Percentiles rank a stretch among this genome's conserved stretches.
Conservation (phyloP, 345 rosid species). For the Tarenaya hassleriana region DNA sequence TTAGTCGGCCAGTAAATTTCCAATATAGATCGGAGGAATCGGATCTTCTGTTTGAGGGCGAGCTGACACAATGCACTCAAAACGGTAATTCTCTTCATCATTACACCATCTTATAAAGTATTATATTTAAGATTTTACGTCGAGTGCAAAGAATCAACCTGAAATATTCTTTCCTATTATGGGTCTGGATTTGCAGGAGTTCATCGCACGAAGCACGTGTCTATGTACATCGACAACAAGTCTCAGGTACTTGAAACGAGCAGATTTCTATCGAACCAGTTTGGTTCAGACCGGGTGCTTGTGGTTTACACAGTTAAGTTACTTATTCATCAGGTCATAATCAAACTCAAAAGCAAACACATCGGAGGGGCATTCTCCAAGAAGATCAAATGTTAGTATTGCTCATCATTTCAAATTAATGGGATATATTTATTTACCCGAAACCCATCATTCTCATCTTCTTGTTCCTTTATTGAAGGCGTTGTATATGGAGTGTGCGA, state of each 20-base stretch:
- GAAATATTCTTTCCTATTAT: constrained; percentile 13
- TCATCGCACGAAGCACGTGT: constrained; percentile 28
- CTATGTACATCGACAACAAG: constrained; percentile 29
- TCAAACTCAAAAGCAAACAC: constrained; percentile 37
- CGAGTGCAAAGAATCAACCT: constrained; percentile 15
- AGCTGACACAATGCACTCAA: constrained; percentile 27
- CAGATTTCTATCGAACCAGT: constrained; percentile 5
- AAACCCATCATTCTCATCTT: constrained; percentile 13
- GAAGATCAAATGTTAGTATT: constrained; percentile 29
- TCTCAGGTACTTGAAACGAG: constrained; percentile 25
- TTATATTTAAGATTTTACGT: too few relatives aligned
- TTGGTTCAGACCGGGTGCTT: constrained; percentile 15
- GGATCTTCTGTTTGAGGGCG: constrained; percentile 28
- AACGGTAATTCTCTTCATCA: constrained; percentile 25
- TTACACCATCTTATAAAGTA: too few relatives aligned
- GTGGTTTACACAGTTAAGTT: constrained; percentile 13
- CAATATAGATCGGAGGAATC: constrained; percentile 25
- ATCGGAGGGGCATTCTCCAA: constrained; percentile 35
- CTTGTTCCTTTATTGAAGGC: constrained; percentile 33
- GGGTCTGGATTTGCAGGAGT: constrained; percentile 22
- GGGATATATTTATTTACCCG: constrained; percentile 11
- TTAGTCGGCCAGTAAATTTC: constrained; percentile 35
- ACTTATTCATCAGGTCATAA: constrained; percentile 26
- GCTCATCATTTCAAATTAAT: constrained; percentile 1
- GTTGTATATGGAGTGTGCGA: constrained; percentile 76